phyloP scores from a whole-genome alignment of 202 grass and related monocot genomes.

The Zizania palustris region DNA sequence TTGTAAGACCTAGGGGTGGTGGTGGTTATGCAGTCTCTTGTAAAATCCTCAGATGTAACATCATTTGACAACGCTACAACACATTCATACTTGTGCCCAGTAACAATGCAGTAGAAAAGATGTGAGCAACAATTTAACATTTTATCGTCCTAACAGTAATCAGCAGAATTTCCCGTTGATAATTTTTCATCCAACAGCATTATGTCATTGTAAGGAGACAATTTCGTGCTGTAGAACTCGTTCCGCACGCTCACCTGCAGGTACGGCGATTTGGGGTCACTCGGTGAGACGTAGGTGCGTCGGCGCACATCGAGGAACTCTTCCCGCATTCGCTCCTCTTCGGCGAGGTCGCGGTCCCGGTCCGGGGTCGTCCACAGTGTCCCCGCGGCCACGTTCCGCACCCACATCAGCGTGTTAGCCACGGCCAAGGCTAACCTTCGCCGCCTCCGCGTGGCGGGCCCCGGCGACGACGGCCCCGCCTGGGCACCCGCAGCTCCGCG shows the following conservation, averaged over 20 bases:
- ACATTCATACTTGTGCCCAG: too few species aligned
- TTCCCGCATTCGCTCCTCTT: neutral
- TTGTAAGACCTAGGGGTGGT: too few species aligned
- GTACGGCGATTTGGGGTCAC: neutral
- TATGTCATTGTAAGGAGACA: conserved; percentile 8
- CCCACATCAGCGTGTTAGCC: neutral
- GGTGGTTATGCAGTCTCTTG: too few species aligned
- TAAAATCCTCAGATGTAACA: too few species aligned
- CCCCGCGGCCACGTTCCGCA: conserved; percentile 34
- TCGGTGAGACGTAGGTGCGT: neutral
- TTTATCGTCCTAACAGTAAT: too few species aligned
- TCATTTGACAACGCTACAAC: too few species aligned
- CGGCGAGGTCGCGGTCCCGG: conserved; percentile 12
- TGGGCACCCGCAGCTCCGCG: neutral
- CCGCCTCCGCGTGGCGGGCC: conserved; percentile 14
- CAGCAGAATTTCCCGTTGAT: neutral
- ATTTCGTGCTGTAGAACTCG: too few species aligned
- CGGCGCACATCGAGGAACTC: conserved; percentile 24
- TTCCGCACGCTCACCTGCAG: conserved; percentile 33
- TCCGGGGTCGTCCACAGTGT: conserved; percentile 22
- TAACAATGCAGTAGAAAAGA: conserved; percentile 8
- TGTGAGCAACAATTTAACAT: neutral
- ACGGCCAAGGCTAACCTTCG: neutral
- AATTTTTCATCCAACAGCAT: conserved; percentile 1
- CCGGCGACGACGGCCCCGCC: neutral